Base-by-base conservation (phyloP, 306 rosid genomes). In the Gastrolobium villosum region DNA sequence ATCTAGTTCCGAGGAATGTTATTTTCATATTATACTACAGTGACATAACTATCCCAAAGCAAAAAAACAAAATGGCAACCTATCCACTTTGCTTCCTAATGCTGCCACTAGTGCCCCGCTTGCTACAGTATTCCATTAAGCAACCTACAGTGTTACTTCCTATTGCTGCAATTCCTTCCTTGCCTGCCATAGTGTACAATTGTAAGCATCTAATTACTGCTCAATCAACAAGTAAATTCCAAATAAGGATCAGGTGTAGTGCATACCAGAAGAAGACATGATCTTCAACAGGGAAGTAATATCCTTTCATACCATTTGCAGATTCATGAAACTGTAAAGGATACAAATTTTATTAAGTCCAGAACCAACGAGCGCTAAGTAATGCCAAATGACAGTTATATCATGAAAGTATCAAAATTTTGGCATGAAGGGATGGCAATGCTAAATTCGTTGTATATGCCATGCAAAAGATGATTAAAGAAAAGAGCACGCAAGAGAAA, bases 91-190 rank as follows among this genome's bases (percentile, higher is more conserved):
- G 48, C 89, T 86, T 70, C 93, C 94, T 76, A 85, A 76, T 39
- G 96, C 91, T n/a, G 92, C 88, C 11, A 90, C 91, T 54, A 90
- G 87, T 84, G 84, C 92, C 76, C 81, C 89, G 53, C 90, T 90
- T 10, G 61, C 34, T 43, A 59, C 30, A 28, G 74, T n/a, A 74
- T 43, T 57, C 10, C 78, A 40, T 10, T 10, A 11, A 26, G 66
- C 66, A 90, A 70, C 32, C 70, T 39, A 15, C 36, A 31, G 31
- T 34, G 57, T 67, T 32, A 10, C 90, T 86, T 74, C 95, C 97
- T 64, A 89, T 60, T 43, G 91, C 96, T 11, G 89, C 87, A 30
- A 80, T 90, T 40, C 84, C 90, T 84, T 88, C 97, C 79, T 83
- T 85, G 65, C 93, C 96, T 92, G 92, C 79, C 36, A 52, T 37